Evolutionary conservation across 768 basidiomycete species (phyloP).

Genomic region (Podaxis sp.): DNA sequence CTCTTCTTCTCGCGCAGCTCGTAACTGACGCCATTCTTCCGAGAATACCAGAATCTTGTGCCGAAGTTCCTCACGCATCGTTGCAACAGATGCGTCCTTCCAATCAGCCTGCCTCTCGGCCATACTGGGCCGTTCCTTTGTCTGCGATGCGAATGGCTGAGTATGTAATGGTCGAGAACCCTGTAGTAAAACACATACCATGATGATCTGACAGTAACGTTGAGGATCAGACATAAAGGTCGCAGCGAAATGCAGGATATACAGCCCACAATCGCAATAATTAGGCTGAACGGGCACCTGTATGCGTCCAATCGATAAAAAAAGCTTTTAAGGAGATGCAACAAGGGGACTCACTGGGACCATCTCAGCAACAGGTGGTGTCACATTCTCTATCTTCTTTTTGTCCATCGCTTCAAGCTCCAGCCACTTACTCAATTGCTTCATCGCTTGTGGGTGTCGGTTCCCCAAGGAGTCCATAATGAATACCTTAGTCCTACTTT

Average conservation of each 20-base stretch:
- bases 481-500: constrained; percentile 72
- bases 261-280: constrained; percentile 90
- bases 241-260: constrained; percentile 83
- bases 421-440: constrained; percentile 66
- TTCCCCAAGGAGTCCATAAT: constrained; percentile 87
- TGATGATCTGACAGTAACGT: constrained; percentile 49
- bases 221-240: constrained; percentile 70
- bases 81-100: constrained; percentile 47
- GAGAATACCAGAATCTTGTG: constrained; percentile 48
- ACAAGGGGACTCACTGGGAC: constrained; percentile 44
- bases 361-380: constrained; percentile 44
- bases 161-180: not conserved
- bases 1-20: constrained; percentile 37
- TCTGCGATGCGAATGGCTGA: constrained; percentile 16
- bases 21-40: constrained; percentile 49
- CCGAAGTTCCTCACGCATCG: constrained; percentile 46
- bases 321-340: not conserved
- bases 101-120: constrained; percentile 47
- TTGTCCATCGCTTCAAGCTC: constrained; percentile 78
- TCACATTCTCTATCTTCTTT: constrained; percentile 36
- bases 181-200: constrained; percentile 29
- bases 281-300: constrained; percentile 91
- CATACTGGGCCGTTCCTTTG: constrained; percentile 31
- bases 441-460: constrained; percentile 65
- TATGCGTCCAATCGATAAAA: not conserved